Base-by-base conservation (phyloP, 2,329 filamentous ascomycete genomes). In the Colletotrichum cuscutae region DNA sequence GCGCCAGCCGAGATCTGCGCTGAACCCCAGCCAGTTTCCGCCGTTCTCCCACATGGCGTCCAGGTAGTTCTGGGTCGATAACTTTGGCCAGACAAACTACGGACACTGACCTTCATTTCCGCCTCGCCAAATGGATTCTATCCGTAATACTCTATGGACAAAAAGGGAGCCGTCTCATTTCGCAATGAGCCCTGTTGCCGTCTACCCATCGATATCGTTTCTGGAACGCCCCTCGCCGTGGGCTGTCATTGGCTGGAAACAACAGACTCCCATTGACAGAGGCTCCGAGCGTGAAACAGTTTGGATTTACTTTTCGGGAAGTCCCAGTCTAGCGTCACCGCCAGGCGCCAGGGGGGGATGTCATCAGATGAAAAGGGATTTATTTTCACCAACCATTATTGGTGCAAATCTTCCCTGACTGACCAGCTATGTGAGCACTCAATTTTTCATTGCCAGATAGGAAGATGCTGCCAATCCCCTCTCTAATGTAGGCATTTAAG, bases 261-360 rank as follows among this genome's bases (percentile, higher is more conserved):
- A 11, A 15, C n/a, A 46, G 35, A 35, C 59, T 54, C 13, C 19
- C 42, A 22, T 11, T 37, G 46, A 70, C 54, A 70, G 66, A 63
- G 19, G 66, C 66, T 37, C 67, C 26, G 37, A 73, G 71, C 68
- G 52, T 59, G 71, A 72, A 72, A 72, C 68, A 59, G 22, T 24
- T 6, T 64, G 58, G 57, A 72, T 58, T 68, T 64, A 58, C 62
- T 73, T 72, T 71, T 35, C 30, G 37, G 52, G 19, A 68, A 53
- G 62, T 63, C 68, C 62, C 57, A 42, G 59, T 35, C 68, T 72
- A 72, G 68, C 57, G 68, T 57, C 65, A 57, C 57, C 54, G 30
- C 49, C 61, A 64, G 61, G 61, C 57, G 46, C 54, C 59, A 65
- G 56, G 66, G 71, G 60, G 60, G 42, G 19, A 60, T 56, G 53